Evolutionary conservation across 1,284 basidiomycete species (phyloP).

Genomic region (Abortiporus biennis): DNA sequence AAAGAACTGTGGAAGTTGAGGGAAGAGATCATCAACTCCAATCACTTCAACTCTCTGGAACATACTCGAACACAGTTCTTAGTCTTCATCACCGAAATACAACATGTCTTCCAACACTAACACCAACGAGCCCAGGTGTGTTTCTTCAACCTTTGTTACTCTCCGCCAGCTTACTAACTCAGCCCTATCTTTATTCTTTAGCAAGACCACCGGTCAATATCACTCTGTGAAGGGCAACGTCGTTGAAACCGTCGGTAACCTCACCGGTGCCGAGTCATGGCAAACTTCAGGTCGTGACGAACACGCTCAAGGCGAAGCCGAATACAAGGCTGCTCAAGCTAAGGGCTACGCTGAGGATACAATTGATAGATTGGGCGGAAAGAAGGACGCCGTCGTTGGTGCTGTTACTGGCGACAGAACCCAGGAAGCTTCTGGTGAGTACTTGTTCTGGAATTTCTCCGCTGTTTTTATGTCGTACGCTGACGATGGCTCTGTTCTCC

Average conservation of each 20-base stretch:
- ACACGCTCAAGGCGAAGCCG: too few relatives aligned
- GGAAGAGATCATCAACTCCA: too few relatives aligned
- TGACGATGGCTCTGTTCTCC: slow-evolving; percentile 3
- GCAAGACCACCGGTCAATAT: slow-evolving; percentile 58
- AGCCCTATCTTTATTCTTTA: too few relatives aligned
- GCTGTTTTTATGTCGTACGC: neutral
- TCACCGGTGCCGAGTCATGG: slow-evolving; percentile 42
- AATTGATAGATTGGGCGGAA: slow-evolving; percentile 52
- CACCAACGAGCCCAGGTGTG: too few relatives aligned
- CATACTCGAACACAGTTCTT: too few relatives aligned
- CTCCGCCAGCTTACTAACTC: too few relatives aligned
- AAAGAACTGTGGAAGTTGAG: too few relatives aligned
- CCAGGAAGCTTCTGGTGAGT: slow-evolving; percentile 50
- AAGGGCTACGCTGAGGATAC: slow-evolving; percentile 54
- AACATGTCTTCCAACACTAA: too few relatives aligned
- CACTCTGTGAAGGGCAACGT: slow-evolving; percentile 55
- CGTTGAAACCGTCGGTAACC: slow-evolving; percentile 53
- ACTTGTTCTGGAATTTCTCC: neutral
- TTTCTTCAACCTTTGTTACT: too few relatives aligned
- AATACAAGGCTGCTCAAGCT: slow-evolving; percentile 49
- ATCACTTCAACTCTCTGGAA: too few relatives aligned
- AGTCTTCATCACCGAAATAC: too few relatives aligned
- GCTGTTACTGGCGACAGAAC: slow-evolving; percentile 61
- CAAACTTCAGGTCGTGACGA: slow-evolving; percentile 56
- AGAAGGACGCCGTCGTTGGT: too few relatives aligned